Evolutionary conservation across 2,329 filamentous ascomycete species (phyloP).

Genomic region (Chalaropsis thielavioides): DNA sequence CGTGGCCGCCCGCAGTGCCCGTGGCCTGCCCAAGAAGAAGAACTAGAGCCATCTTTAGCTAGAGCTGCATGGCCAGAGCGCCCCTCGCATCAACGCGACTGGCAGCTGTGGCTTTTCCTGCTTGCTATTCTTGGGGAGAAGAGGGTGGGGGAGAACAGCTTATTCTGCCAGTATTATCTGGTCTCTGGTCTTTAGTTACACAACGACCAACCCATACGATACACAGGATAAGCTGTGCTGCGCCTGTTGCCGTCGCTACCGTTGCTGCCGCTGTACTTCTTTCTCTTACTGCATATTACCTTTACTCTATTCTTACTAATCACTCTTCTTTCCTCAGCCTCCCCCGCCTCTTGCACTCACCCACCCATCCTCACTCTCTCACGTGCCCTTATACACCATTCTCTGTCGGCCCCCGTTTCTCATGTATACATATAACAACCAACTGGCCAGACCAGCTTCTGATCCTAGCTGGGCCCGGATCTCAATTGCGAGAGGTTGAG

Average conservation of each 20-base stretch:
- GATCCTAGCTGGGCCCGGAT: slow-evolving; percentile 1
- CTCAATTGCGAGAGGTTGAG: neutral
- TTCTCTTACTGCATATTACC: neutral
- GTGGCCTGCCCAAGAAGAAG: slow-evolving; percentile 38
- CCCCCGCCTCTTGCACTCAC: neutral
- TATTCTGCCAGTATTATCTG: neutral
- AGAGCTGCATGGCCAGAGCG: neutral
- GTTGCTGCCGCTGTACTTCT: neutral
- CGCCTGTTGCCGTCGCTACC: neutral
- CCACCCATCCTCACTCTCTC: neutral
- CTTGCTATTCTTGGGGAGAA: neutral
- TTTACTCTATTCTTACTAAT: neutral
- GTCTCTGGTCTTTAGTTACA: neutral
- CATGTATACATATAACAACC: slow-evolving; percentile 5
- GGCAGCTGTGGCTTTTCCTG: neutral
- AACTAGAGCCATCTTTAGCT: slow-evolving; percentile 14
- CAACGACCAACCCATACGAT: neutral
- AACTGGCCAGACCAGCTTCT: neutral
- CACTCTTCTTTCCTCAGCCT: neutral
- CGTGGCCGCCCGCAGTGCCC: slow-evolving; percentile 42
- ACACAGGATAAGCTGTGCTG: neutral
- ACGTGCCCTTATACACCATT: neutral
- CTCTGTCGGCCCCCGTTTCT: slow-evolving; percentile 4
- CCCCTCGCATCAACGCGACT: neutral
- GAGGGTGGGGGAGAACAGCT: neutral